Evolutionary conservation across 2,329 filamentous ascomycete genomes (phyloP).

Genomic region (Pseudogymnoascus sp.): DNA sequence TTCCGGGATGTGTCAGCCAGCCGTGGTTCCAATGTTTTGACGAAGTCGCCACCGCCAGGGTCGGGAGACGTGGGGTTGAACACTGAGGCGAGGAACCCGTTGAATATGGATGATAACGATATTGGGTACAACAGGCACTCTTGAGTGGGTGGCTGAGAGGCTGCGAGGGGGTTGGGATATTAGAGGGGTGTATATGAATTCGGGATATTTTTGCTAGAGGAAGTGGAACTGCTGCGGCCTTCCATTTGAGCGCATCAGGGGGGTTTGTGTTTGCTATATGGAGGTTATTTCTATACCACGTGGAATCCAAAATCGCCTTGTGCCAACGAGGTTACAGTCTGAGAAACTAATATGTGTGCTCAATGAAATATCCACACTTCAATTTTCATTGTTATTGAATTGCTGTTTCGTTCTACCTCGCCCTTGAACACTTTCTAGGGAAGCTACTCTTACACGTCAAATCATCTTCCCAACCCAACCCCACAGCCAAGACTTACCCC

Average conservation of each 20-base stretch:
- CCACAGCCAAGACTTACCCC: background rate
- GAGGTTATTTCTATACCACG: background rate
- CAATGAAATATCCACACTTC: background rate
- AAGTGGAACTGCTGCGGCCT: background rate
- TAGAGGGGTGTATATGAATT: background rate
- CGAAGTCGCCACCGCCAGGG: background rate
- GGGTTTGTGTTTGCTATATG: background rate
- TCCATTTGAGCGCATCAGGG: background rate
- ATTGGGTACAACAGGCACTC: conserved; percentile 3
- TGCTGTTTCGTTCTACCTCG: background rate
- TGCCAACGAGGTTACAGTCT: background rate
- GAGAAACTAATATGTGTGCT: background rate
- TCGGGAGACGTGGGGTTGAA: background rate
- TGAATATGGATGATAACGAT: conserved; percentile 8
- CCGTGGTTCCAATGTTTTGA: conserved; percentile 2
- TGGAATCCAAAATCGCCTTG: background rate
- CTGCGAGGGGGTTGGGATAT: background rate
- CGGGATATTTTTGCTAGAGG: background rate
- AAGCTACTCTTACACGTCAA: background rate
- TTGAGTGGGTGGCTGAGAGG: background rate
- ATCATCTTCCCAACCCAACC: background rate
- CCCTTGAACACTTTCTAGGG: background rate
- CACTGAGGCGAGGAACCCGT: conserved; percentile 3
- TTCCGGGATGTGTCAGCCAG: background rate
- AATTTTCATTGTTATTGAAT: background rate